A percentile compares a stretch with the other conserved stretches of the same genome.
phyloP scores from a whole-genome alignment of 2,329 filamentous ascomycete species.

The Chrysoporthe austroafricana region DNA sequence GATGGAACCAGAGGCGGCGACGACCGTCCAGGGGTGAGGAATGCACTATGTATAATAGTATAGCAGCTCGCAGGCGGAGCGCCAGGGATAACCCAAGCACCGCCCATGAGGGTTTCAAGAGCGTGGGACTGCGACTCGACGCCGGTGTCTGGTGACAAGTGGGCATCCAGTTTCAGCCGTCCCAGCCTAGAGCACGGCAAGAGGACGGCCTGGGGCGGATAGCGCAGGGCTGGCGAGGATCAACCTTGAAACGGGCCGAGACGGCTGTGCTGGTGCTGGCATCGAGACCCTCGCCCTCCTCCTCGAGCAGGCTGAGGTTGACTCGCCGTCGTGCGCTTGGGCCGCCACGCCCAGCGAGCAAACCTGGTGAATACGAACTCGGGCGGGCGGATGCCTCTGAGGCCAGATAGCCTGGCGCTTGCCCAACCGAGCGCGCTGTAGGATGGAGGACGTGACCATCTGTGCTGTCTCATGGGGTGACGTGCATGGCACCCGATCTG shows the following conservation, averaged over 20 bases:
- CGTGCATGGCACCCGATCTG: not conserved
- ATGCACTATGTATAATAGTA: conserved; percentile 8
- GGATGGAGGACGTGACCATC: not conserved
- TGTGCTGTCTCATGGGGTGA: not conserved
- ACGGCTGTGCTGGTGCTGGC: not conserved
- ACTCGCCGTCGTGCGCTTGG: conserved; percentile 1
- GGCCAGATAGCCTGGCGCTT: not conserved
- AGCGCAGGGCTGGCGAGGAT: not conserved
- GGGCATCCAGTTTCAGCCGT: conserved; percentile 12
- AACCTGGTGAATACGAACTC: not conserved
- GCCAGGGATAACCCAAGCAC: conserved; percentile 16
- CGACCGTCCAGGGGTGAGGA: not conserved
- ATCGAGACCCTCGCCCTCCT: not conserved
- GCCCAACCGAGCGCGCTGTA: not conserved
- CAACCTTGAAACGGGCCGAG: not conserved
- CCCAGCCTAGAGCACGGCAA: not conserved
- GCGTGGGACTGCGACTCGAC: conserved; percentile 11
- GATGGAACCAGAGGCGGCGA: not conserved
- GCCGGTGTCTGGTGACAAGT: conserved; percentile 8
- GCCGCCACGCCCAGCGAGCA: not conserved
- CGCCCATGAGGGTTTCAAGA: conserved; percentile 10
- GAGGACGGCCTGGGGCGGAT: not conserved
- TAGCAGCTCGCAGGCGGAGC: not conserved
- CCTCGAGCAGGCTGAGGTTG: not conserved
- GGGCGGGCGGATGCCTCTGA: not conserved